Evolutionary conservation across 257 asterid species (phyloP).

Genomic region (Rhazya stricta): DNA sequence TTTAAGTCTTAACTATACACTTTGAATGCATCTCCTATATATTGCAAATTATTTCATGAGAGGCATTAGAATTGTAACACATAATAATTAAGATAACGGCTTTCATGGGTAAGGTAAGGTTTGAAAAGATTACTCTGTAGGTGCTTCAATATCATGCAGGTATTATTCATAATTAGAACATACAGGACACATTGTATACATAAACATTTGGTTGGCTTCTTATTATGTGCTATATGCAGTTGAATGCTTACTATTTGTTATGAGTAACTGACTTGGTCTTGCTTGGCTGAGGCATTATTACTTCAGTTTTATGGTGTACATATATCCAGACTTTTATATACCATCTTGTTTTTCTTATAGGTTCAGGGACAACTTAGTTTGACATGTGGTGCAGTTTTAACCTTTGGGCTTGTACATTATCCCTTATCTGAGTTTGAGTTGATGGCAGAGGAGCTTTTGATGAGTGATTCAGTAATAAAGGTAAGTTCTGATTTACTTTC

Average conservation of each 20-base stretch:
- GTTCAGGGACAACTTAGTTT: slow-evolving; percentile 86
- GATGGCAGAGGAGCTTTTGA: slow-evolving; percentile 88
- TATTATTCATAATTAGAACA: no score
- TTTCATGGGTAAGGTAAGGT: not conserved
- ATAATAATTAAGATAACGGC: not conserved
- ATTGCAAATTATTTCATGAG: not conserved
- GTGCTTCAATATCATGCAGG: not conserved
- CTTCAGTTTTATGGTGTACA: not conserved
- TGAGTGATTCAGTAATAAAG: slow-evolving; percentile 85
- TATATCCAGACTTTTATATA: not conserved
- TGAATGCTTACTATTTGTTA: not conserved
- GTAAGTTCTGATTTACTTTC: slow-evolving; percentile 29
- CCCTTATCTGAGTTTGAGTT: slow-evolving; percentile 78
- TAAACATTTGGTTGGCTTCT: not conserved
- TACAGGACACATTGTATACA: no score
- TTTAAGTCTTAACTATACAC: not conserved
- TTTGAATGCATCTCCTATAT: not conserved
- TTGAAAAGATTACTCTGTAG: not conserved
- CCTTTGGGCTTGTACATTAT: slow-evolving; percentile 66
- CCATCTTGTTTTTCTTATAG: slow-evolving; percentile 28
- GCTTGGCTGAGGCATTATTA: not conserved
- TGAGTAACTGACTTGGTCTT: not conserved
- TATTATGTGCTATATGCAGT: not conserved
- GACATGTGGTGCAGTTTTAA: slow-evolving; percentile 69
- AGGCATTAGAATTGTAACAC: not conserved